Percentiles rank a stretch among this genome's conserved stretches.
phyloP scores from a whole-genome alignment of 257 asterid species.

The Solanum bukasovii region DNA sequence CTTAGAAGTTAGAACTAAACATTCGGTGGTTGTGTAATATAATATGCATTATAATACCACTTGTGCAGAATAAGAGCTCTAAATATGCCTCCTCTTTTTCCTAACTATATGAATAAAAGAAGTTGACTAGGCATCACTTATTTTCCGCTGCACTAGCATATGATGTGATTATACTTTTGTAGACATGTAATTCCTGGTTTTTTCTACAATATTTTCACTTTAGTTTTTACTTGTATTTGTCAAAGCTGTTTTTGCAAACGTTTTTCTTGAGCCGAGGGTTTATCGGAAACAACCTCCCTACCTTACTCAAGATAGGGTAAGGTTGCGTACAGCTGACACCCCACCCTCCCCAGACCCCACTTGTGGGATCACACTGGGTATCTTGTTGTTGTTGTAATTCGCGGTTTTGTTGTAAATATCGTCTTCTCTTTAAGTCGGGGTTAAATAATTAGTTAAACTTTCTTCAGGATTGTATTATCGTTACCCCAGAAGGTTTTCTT shows the following conservation, averaged over 20 bases:
- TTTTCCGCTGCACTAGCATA: not conserved
- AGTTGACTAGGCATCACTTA: not conserved
- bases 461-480: conserved; percentile 28
- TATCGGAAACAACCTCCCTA: not conserved
- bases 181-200: not conserved
- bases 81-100: not conserved
- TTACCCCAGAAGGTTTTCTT: conserved; percentile 43
- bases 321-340: not conserved
- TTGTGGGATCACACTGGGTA: not conserved
- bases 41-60: not conserved
- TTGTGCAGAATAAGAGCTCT: not conserved
- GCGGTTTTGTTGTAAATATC: not conserved
- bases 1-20: not conserved
- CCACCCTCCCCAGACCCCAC: not conserved
- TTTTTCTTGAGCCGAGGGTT: not conserved
- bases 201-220: not conserved
- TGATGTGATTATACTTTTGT: not conserved
- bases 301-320: not conserved
- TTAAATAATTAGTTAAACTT: not conserved
- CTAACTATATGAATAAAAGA: not conserved
- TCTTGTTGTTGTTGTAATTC: not conserved
- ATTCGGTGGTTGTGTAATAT: not conserved
- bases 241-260: not conserved
- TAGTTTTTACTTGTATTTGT: not conserved
- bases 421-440: not conserved